A percentile compares a stretch with the other conserved stretches of the same genome.
phyloP scores from a whole-genome alignment of 2,329 filamentous ascomycete genomes.

The Colletotrichum tropicale region DNA sequence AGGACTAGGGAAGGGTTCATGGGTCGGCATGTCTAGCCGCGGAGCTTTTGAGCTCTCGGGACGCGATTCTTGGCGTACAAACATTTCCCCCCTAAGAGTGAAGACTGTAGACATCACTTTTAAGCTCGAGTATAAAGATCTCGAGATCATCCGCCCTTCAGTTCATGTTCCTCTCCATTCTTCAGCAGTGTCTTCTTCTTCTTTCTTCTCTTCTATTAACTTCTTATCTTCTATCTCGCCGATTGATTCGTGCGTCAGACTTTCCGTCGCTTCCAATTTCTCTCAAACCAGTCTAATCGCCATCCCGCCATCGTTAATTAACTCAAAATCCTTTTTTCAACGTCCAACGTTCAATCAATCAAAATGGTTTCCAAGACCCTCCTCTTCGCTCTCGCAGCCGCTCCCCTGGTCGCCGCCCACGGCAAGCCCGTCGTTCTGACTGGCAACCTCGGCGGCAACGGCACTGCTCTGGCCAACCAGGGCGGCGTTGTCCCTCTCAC shows the following conservation, averaged over 20 bases:
- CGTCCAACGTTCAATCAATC: background rate
- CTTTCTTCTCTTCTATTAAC: background rate
- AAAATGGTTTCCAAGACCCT: slow-evolving; percentile 23
- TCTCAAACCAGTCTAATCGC: background rate
- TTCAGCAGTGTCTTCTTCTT: background rate
- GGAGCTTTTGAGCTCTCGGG: background rate
- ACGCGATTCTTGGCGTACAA: background rate
- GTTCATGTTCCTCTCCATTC: too few relatives aligned
- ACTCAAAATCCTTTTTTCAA: background rate
- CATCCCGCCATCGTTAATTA: background rate
- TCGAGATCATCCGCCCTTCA: background rate
- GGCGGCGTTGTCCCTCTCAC: slow-evolving; percentile 42
- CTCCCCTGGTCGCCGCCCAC: slow-evolving; percentile 31
- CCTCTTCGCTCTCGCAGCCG: slow-evolving; percentile 25
- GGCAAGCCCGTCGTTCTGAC: slow-evolving; percentile 28
- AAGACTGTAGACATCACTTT: background rate
- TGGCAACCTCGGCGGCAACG: slow-evolving; percentile 41
- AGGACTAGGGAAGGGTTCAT: background rate
- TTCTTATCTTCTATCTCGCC: background rate
- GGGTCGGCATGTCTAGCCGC: background rate
- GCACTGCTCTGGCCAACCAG: slow-evolving; percentile 41
- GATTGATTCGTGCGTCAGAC: slow-evolving; percentile 14
- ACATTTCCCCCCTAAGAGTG: background rate
- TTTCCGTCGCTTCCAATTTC: background rate
- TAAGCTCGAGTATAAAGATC: slow-evolving; percentile 1